Evolutionary conservation across 1,139 yeast genomes (phyloP).

Genomic region (Casaregolazyma suthepensis): DNA sequence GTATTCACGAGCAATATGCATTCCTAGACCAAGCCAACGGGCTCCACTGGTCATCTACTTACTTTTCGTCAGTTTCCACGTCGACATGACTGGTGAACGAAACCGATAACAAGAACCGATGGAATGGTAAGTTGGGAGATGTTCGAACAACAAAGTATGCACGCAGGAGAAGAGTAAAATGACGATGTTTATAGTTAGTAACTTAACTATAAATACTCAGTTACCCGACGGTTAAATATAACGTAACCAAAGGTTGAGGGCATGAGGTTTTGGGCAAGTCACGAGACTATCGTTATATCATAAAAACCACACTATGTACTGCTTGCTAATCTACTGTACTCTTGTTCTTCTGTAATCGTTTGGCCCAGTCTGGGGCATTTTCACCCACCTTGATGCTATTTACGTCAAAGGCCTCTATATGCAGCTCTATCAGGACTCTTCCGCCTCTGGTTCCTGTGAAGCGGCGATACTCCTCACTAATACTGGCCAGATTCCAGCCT

Average conservation of each 20-base stretch:
- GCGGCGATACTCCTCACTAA: conserved; percentile 87
- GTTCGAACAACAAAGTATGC: not conserved
- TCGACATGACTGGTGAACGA: conserved; percentile 16
- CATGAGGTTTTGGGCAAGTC: not conserved
- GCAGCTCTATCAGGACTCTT: conserved; percentile 78
- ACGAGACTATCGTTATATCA: not conserved
- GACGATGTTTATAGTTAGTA: not conserved
- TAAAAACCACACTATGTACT: not conserved
- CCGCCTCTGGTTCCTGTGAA: conserved; percentile 94
- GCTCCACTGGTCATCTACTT: conserved; percentile 18
- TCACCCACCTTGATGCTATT: conserved; percentile 41
- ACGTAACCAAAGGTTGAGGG: not conserved
- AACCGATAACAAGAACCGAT: conserved; percentile 1
- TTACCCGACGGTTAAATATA: not conserved
- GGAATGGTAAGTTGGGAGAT: not conserved
- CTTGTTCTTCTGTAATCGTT: not conserved
- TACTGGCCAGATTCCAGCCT: conserved; percentile 94
- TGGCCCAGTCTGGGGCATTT: conserved; percentile 46
- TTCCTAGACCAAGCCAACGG: conserved; percentile 13
- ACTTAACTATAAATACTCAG: not conserved
- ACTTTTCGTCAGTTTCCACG: conserved; percentile 37
- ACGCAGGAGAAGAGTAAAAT: not conserved
- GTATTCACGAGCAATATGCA: no score
- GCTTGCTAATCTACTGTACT: not conserved
- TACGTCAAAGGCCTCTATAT: conserved; percentile 79